A percentile compares a stretch with the other conserved stretches of the same genome.
Conservation (phyloP, 1,139 yeast species). For the Entelexis paramagnoliae region DNA sequence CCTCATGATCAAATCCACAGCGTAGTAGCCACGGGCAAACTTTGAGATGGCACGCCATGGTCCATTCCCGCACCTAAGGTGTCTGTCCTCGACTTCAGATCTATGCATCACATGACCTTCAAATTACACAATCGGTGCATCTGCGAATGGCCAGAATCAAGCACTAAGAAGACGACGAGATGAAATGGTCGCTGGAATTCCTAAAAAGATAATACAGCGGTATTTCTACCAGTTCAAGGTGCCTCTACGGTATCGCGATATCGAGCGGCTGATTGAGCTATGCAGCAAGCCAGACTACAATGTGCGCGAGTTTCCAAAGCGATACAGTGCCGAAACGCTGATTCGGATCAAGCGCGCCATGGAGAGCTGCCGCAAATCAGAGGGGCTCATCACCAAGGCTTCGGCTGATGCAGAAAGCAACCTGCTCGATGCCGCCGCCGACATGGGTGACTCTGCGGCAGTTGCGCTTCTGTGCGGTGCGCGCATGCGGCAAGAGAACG, state of each 20-base stretch:
- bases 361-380: conserved; percentile 49
- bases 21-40: no score
- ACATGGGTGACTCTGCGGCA: conserved; percentile 71
- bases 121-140: background rate
- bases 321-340: conserved; percentile 42
- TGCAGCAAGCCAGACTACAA: conserved; percentile 25
- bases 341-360: conserved; percentile 60
- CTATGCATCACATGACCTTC: background rate
- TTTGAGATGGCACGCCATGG: no score
- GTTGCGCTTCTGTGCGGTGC: conserved; percentile 56
- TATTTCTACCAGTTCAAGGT: conserved; percentile 28
- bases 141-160: background rate
- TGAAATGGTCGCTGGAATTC: conserved; percentile 22
- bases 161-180: background rate
- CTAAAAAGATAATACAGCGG: conserved; percentile 25
- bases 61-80: no score
- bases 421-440: conserved; percentile 72
- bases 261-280: conserved; percentile 23
- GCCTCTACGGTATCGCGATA: conserved; percentile 27
- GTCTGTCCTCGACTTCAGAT: no score
- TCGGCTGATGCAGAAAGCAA: conserved; percentile 52
- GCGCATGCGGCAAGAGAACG: conserved; percentile 26
- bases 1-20: no score
- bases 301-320: conserved; percentile 19
- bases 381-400: conserved; percentile 44